Percentiles rank a stretch among this genome's conserved stretches.
Conservation (phyloP, 192 early-diverging fungal genomes). For the Coemansia sp. region DNA sequence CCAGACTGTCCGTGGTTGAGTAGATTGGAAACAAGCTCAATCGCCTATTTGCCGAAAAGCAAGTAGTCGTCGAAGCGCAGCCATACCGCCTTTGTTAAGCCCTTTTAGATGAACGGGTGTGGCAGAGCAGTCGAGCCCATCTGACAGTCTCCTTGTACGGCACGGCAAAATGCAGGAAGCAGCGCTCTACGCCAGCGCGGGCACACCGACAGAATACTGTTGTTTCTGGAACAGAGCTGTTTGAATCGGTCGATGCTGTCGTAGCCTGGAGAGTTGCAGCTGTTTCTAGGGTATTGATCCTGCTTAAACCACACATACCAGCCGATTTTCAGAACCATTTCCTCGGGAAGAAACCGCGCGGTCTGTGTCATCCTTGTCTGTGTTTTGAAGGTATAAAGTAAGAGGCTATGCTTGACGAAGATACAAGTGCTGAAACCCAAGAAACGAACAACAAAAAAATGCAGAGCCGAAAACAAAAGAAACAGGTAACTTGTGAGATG, state of each 20-base stretch:
- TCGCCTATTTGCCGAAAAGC: slow-evolving; percentile 5
- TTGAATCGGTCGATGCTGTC: background rate
- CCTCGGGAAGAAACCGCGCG: background rate
- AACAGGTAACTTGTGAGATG: too few species aligned
- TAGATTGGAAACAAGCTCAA: background rate
- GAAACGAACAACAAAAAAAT: too few species aligned
- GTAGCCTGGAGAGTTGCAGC: background rate
- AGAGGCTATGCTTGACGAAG: too few species aligned
- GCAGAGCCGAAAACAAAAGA: too few species aligned
- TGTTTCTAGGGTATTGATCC: background rate
- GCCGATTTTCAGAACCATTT: slow-evolving; percentile 1
- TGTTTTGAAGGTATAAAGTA: background rate
- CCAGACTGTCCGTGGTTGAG: background rate
- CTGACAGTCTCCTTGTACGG: background rate
- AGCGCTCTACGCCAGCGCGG: background rate
- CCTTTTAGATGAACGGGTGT: background rate
- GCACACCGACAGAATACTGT: background rate
- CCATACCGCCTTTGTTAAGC: background rate
- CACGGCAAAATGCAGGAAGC: background rate
- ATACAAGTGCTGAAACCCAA: too few species aligned
- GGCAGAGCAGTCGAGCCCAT: background rate
- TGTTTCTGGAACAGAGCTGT: background rate
- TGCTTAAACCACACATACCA: background rate
- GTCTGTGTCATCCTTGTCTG: background rate
- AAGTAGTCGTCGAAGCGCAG: slow-evolving; percentile 3